A percentile compares a stretch with the other conserved stretches of the same genome.
These are phyloP conservation scores for Leishmania mexicana DNA, from an alignment of 208 protist species.

Conservation along the genomic window DNA sequence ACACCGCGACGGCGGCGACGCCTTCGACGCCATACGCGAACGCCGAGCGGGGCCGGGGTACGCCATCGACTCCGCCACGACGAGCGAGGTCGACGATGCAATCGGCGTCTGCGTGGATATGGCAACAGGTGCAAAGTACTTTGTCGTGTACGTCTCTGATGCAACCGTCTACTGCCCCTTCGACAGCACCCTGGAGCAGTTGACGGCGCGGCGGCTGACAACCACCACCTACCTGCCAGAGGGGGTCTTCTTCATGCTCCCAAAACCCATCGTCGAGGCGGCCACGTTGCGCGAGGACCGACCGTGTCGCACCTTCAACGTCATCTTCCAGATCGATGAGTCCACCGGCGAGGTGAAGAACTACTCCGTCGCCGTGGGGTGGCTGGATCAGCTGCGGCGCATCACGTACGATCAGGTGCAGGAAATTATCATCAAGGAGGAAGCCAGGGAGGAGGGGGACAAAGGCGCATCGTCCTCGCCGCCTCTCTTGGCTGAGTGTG, in stretches of 20 bases:
- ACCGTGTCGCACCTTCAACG: slow-evolving; percentile 87
- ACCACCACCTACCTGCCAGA: slow-evolving; percentile 92
- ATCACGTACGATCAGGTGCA: slow-evolving; percentile 90
- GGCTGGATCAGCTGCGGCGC: slow-evolving; percentile 76
- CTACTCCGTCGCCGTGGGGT: slow-evolving; percentile 76
- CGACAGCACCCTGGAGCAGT: slow-evolving; percentile 78
- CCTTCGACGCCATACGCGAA: slow-evolving; percentile 69
- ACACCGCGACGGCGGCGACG: slow-evolving; percentile 66
- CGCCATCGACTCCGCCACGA: slow-evolving; percentile 88
- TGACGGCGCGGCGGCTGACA: slow-evolving; percentile 76
- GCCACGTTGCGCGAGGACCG: slow-evolving; percentile 85
- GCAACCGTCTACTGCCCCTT: slow-evolving; percentile 89
- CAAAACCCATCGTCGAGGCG: slow-evolving; percentile 82
- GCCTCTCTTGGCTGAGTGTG: background rate
- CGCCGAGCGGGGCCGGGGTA: slow-evolving; percentile 55
- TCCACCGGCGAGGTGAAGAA: slow-evolving; percentile 68
- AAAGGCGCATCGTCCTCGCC: background rate
- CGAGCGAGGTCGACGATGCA: slow-evolving; percentile 91
- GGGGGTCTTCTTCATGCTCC: slow-evolving; percentile 90
- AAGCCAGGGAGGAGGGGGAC: background rate
- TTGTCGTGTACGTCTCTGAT: slow-evolving; percentile 89
- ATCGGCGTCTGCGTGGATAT: slow-evolving; percentile 76
- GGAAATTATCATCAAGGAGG: slow-evolving; percentile 44
- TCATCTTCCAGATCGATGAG: slow-evolving; percentile 80
- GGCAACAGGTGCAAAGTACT: slow-evolving; percentile 58